Conservation (phyloP, 208 protist genomes). For the Trypanosoma congolense region DNA sequence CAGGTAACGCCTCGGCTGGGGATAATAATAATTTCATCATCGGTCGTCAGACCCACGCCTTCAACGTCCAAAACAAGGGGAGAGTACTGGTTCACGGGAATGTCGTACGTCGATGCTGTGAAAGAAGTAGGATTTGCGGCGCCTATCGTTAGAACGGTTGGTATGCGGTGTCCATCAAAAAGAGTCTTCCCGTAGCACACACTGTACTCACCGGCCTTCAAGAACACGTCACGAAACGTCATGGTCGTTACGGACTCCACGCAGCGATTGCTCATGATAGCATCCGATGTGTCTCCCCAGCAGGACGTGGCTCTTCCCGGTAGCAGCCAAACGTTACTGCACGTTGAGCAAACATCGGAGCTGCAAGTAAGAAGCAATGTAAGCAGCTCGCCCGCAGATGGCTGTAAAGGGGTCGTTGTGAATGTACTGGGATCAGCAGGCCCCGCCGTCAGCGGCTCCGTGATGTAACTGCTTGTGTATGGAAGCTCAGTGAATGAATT, state of each 20-base stretch:
- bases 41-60: conserved; percentile 43
- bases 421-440: conserved; percentile 46
- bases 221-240: conserved; percentile 67
- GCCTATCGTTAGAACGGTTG: conserved; percentile 45
- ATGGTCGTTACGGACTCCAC: conserved; percentile 50
- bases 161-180: conserved; percentile 46
- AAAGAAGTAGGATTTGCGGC: conserved; percentile 65
- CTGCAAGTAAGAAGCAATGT: conserved; percentile 53
- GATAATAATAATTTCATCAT: conserved; percentile 69
- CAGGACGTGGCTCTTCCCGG: conserved; percentile 55
- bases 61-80: conserved; percentile 56
- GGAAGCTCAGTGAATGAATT: conserved; percentile 42
- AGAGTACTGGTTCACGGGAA: conserved; percentile 75
- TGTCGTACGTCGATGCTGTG: conserved; percentile 23
- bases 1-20: conserved; percentile 66
- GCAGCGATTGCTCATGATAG: conserved; percentile 40
- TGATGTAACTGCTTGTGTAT: conserved; percentile 30
- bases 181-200: conserved; percentile 63
- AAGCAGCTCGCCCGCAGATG: conserved; percentile 65
- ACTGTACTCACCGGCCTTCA: conserved; percentile 63
- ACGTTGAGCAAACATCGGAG: conserved; percentile 36
- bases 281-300: conserved; percentile 32
- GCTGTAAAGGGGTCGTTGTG: conserved; percentile 30
- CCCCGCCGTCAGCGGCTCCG: conserved; percentile 26
- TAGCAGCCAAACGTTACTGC: conserved; percentile 58